Percentiles rank a stretch among this genome's conserved stretches.
Conservation (phyloP, 2,329 filamentous ascomycete species). For the Dactylellina parvicollis region DNA sequence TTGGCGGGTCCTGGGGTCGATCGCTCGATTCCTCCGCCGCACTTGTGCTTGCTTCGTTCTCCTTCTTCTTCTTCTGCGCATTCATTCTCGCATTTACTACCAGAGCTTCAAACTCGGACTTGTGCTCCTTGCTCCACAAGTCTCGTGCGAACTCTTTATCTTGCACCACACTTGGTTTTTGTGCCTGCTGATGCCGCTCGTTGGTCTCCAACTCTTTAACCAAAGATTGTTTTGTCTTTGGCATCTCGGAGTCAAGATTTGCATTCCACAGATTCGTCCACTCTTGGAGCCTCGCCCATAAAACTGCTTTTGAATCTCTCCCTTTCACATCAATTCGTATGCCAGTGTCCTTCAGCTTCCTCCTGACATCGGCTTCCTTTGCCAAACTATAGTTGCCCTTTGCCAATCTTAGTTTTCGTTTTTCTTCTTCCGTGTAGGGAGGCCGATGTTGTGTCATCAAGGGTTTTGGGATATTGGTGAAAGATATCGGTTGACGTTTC, state of each 20-base stretch:
- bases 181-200: constrained; percentile 76
- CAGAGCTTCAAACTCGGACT: constrained; percentile 76
- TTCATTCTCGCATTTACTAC: constrained; percentile 77
- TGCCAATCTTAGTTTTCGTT: constrained; percentile 63
- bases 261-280: constrained; percentile 98
- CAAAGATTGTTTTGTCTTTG: constrained; percentile 76
- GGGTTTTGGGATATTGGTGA: constrained; percentile 10
- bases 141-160: constrained; percentile 87
- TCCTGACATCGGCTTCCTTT: constrained; percentile 79
- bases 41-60: constrained; percentile 3
- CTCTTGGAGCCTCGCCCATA: constrained; percentile 85
- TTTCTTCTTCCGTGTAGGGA: constrained; percentile 60
- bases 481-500: constrained; percentile 18
- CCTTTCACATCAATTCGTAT: constrained; percentile 80
- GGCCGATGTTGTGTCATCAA: constrained; percentile 41
- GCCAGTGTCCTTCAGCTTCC: constrained; percentile 75
- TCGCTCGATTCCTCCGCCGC: neutral
- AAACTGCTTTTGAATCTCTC: constrained; percentile 67
- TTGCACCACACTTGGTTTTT: constrained; percentile 69
- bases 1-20: neutral
- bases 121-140: constrained; percentile 79
- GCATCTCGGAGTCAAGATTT: constrained; percentile 85
- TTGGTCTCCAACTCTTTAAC: constrained; percentile 82
- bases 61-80: constrained; percentile 44
- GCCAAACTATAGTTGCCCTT: constrained; percentile 86